These are phyloP conservation scores for Dissoconium aciculare DNA, from an alignment of 2,329 filamentous ascomycete species.

Conservation along the genomic window DNA sequence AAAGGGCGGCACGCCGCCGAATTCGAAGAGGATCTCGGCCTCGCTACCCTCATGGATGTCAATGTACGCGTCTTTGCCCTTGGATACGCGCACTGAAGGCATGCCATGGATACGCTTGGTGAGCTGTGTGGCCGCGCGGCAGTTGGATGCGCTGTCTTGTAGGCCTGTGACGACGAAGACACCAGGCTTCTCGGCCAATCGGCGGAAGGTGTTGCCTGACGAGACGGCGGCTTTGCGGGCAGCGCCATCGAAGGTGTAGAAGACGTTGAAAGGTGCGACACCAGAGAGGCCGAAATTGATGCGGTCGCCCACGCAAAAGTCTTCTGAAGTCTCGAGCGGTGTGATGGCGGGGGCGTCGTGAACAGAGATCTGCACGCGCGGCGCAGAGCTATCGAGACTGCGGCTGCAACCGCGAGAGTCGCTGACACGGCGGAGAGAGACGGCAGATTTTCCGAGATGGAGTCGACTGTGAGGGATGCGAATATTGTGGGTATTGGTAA, in stretches of 20 bases:
- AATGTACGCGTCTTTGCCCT: slow-evolving; percentile 62
- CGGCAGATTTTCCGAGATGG: slow-evolving; percentile 73
- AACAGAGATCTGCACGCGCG: slow-evolving; percentile 77
- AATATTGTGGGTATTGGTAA: slow-evolving; percentile 58
- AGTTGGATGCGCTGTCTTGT: slow-evolving; percentile 76
- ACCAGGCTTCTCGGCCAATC: slow-evolving; percentile 82
- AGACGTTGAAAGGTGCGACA: slow-evolving; percentile 79
- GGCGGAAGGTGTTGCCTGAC: slow-evolving; percentile 69
- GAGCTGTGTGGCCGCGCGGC: slow-evolving; percentile 63
- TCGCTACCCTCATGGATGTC: slow-evolving; percentile 96
- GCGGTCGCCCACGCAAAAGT: slow-evolving; percentile 93
- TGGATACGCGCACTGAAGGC: slow-evolving; percentile 78
- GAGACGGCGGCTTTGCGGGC: slow-evolving; percentile 60
- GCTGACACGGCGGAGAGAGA: slow-evolving; percentile 78
- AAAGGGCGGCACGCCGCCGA: slow-evolving; percentile 88
- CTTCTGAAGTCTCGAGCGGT: slow-evolving; percentile 63
- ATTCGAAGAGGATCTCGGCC: slow-evolving; percentile 86
- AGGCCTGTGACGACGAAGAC: slow-evolving; percentile 76
- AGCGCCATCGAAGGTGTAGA: slow-evolving; percentile 73
- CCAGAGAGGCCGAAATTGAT: slow-evolving; percentile 85
- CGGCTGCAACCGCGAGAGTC: slow-evolving; percentile 77
- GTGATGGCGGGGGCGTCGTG: slow-evolving; percentile 88
- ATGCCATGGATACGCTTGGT: slow-evolving; percentile 78
- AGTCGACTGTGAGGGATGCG: slow-evolving; percentile 73
- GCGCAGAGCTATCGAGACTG: slow-evolving; percentile 48